Percentiles rank a stretch among this genome's conserved stretches.
These are phyloP conservation scores for Panicum miliaceum DNA, from an alignment of 176 grass and related monocot species.

Conservation along the genomic window DNA sequence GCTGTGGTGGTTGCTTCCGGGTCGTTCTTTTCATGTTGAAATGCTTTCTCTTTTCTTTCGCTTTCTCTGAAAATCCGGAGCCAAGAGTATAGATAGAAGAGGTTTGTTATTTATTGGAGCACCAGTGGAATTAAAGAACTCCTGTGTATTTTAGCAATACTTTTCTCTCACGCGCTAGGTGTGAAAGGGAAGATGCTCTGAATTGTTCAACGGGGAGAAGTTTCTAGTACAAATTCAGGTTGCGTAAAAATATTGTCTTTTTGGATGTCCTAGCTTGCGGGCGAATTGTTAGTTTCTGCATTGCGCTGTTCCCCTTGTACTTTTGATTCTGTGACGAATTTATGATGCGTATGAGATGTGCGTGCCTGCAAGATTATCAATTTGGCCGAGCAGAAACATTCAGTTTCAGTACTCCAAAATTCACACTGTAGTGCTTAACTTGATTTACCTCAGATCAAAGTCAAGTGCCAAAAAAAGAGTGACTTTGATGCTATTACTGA, in stretches of 20 bases:
- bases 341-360: background rate
- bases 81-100: background rate
- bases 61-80: slow-evolving; percentile 12
- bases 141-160: background rate
- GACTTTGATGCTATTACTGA: background rate
- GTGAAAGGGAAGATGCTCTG: slow-evolving; percentile 54
- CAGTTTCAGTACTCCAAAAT: background rate
- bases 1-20: slow-evolving; percentile 24
- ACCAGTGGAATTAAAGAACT: slow-evolving; percentile 40
- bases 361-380: background rate
- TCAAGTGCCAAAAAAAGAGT: background rate
- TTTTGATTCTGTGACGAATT: slow-evolving; percentile 39
- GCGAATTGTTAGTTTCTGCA: slow-evolving; percentile 24
- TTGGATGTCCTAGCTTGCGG: slow-evolving; percentile 2
- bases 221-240: slow-evolving; percentile 33
- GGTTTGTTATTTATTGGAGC: slow-evolving; percentile 33
- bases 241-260: slow-evolving; percentile 6
- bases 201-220: slow-evolving; percentile 42
- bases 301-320: slow-evolving; percentile 35
- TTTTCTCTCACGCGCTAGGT: background rate
- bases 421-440: background rate
- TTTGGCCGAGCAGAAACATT: background rate
- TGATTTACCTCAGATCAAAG: background rate
- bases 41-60: slow-evolving; percentile 8
- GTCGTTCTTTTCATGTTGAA: slow-evolving; percentile 18